Conservation (phyloP, 2,329 filamentous ascomycete genomes). For the Beauveria rudraprayagi region DNA sequence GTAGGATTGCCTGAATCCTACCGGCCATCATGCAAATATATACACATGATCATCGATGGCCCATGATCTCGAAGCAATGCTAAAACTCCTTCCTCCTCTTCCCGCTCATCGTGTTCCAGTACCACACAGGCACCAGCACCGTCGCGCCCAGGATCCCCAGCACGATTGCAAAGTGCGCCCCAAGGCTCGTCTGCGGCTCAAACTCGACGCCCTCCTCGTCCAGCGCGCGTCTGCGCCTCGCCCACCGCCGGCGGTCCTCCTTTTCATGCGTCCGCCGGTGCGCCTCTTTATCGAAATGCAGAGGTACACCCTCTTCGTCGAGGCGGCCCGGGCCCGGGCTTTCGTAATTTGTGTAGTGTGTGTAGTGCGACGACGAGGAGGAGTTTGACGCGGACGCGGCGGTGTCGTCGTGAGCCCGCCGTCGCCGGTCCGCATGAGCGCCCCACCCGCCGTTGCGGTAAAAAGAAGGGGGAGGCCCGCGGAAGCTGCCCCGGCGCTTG, state of each 20-base stretch:
- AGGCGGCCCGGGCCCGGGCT: slow-evolving; percentile 32
- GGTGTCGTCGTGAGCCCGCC: slow-evolving; percentile 40
- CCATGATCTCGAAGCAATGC: neutral
- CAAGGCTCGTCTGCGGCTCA: slow-evolving; percentile 33
- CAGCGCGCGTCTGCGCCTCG: slow-evolving; percentile 28
- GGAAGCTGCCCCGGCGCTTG: slow-evolving; percentile 65
- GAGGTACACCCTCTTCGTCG: slow-evolving; percentile 50
- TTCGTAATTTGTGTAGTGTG: slow-evolving; percentile 3
- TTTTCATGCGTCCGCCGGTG: slow-evolving; percentile 68
- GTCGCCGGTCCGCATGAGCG: slow-evolving; percentile 49
- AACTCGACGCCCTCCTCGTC: slow-evolving; percentile 29
- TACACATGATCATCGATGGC: neutral
- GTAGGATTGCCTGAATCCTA: too few species aligned
- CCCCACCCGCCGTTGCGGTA: slow-evolving; percentile 78
- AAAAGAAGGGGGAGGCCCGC: slow-evolving; percentile 83
- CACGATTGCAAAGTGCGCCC: slow-evolving; percentile 43
- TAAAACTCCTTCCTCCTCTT: slow-evolving; percentile 15
- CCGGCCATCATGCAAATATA: neutral
- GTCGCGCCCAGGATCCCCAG: slow-evolving; percentile 38
- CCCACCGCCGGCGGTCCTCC: slow-evolving; percentile 42
- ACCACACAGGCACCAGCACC: slow-evolving; percentile 35
- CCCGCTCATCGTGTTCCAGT: slow-evolving; percentile 31
- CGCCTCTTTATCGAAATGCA: slow-evolving; percentile 68
- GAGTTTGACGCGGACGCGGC: neutral
- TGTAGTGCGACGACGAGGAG: neutral